A percentile compares a stretch with the other conserved stretches of the same genome.
Conservation (phyloP, 208 protist genomes). For the Leishmania amazonensis region DNA sequence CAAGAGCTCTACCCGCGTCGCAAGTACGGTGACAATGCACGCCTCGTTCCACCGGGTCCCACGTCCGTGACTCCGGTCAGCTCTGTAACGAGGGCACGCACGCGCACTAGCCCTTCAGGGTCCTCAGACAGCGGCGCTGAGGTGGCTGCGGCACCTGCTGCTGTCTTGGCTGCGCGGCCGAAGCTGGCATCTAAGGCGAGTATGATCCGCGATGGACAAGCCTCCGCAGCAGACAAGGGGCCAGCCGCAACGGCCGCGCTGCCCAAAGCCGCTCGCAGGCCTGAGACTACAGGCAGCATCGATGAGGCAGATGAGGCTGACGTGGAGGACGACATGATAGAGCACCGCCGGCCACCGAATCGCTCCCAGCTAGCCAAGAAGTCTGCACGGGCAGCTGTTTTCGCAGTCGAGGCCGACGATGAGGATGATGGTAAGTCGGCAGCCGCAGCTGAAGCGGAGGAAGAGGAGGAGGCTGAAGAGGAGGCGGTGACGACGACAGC, state of each 20-base stretch:
- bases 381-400: slow-evolving; percentile 3
- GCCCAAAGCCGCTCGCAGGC: slow-evolving; percentile 3
- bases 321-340: slow-evolving; percentile 7
- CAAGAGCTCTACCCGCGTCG: slow-evolving; percentile 72
- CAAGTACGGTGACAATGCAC: slow-evolving; percentile 63
- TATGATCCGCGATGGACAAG: slow-evolving; percentile 21
- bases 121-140: not conserved
- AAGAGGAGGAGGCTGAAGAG: slow-evolving; percentile 22
- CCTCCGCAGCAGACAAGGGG: slow-evolving; percentile 8
- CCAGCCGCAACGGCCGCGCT: not conserved
- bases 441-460: slow-evolving; percentile 9
- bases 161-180: not conserved
- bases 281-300: slow-evolving; percentile 2
- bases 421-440: slow-evolving; percentile 17
- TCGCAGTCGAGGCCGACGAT: slow-evolving; percentile 11
- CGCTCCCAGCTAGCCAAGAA: slow-evolving; percentile 16
- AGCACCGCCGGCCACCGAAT: not conserved
- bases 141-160: not conserved
- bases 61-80: not conserved
- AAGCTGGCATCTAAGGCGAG: slow-evolving; percentile 22
- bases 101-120: not conserved
- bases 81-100: not conserved
- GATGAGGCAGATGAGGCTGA: slow-evolving; percentile 10
- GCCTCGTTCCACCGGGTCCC: slow-evolving; percentile 11
- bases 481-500: not conserved